Base-by-base conservation (phyloP, 192 early-diverging fungal genomes). In the Backusella circina region DNA sequence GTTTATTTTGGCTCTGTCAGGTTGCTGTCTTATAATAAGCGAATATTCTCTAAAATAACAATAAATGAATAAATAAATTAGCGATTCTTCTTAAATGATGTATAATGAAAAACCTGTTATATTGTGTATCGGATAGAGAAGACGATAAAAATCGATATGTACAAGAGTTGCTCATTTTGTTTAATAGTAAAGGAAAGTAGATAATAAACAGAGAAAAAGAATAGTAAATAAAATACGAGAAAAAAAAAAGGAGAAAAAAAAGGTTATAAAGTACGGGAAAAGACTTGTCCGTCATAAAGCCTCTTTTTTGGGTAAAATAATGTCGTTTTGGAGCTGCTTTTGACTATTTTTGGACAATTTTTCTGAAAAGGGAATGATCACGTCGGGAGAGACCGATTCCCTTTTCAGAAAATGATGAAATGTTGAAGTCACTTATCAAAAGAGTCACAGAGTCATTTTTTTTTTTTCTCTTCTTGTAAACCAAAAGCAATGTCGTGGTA, bases 401-500 rank as follows among this genome's bases (percentile, higher is more conserved):
- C 5, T 35, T 35, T 35, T 26, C n/a, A 61, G 9, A 57, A 28
- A 57, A 21, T 54, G 51, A 57, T 26, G 51, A 57, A 57, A 57
- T 57, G 51, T 23, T 57, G 51, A 57, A 61, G 54, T 28, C 54
- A 61, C 54, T 61, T 3, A 3, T 28, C 26, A 28, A 23, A 61
- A 61, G 23, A 61, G 54, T 61, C 54, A 61, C 54, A 61, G 23
- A 7, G 26, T 1, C 8, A 23, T 3, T 23, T n/a, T 23, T 28
- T 91, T 78, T 92, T 88, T 80, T 91, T 92, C 77, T 21, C 79
- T 51, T 5, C 83, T 83, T 16, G 75, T 77, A 6, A 74, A 16
- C 39, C 71, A 31, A 83, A 83, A n/a, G 47, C n/a, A 47, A 90
- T 89, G 88, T 83, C 84, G 36, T 95, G 94, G 94, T 85, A 76